These are phyloP conservation scores for Aquilaria agallochum DNA, from an alignment of 441 rosid species.

Conservation along the genomic window DNA sequence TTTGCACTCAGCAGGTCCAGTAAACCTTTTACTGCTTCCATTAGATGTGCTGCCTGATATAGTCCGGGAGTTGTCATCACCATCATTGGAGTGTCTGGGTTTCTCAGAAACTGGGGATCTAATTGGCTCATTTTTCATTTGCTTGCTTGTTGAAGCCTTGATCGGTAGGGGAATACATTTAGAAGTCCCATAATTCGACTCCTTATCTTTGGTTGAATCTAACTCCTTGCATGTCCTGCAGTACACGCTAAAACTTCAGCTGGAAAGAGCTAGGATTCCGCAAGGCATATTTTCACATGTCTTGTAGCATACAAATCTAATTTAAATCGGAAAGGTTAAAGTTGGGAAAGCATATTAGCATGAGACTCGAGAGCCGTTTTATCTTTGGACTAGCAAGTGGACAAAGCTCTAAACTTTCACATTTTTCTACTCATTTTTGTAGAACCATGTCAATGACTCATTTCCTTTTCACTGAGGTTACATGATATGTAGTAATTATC, in stretches of 20 bases:
- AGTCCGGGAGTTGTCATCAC: conserved; percentile 29
- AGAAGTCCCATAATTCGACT: conserved; percentile 42
- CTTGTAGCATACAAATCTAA: background rate
- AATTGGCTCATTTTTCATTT: conserved; percentile 52
- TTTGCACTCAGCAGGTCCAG: conserved; percentile 31
- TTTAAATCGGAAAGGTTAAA: background rate
- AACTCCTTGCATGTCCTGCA: conserved; percentile 55
- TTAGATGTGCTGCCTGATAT: conserved; percentile 21
- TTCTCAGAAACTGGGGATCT: conserved; percentile 67
- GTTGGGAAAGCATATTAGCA: conserved; percentile 2
- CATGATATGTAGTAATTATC: too few relatives aligned
- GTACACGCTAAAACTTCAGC: conserved; percentile 6
- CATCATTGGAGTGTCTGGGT: conserved; percentile 50
- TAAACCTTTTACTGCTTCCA: conserved; percentile 53
- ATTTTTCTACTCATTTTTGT: too few relatives aligned
- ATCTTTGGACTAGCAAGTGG: background rate
- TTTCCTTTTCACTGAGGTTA: too few relatives aligned
- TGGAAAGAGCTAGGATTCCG: background rate
- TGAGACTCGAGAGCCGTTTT: background rate
- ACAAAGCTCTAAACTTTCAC: background rate
- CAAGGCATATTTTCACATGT: background rate
- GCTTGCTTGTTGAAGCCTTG: conserved; percentile 61
- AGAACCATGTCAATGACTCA: too few relatives aligned
- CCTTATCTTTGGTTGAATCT: conserved; percentile 40
- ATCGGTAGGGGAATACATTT: conserved; percentile 57